Conservation (phyloP, 805 yeast species). For the Candida sakaeoensis region DNA sequence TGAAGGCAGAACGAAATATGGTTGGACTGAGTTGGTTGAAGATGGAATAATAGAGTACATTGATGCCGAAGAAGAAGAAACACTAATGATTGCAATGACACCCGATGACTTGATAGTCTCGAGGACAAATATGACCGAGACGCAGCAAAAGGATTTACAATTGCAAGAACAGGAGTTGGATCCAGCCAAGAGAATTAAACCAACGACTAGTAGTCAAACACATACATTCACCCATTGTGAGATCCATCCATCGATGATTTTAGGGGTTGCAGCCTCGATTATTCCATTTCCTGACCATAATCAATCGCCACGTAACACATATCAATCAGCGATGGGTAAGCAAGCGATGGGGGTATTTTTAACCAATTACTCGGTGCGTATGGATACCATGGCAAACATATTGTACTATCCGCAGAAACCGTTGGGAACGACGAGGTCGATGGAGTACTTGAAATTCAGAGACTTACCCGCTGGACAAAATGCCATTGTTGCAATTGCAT, state of each 20-base stretch:
- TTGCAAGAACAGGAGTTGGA: conserved; percentile 49
- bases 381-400: conserved; percentile 99
- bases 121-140: conserved; percentile 39
- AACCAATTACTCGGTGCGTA: conserved; percentile 92
- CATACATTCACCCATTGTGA: conserved; percentile 97
- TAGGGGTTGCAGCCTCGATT: conserved; percentile 97
- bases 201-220: conserved; percentile 48
- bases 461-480: conserved; percentile 99
- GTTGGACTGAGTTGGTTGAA: conserved; percentile 80
- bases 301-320: conserved; percentile 98
- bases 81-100: conserved; percentile 97
- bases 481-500: conserved; percentile 96
- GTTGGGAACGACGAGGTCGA: conserved; percentile 93
- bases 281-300: conserved; percentile 99
- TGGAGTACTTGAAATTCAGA: conserved; percentile 96
- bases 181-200: conserved; percentile 84
- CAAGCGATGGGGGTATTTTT: conserved; percentile 99
- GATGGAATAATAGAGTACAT: conserved; percentile 93
- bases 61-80: conserved; percentile 99
- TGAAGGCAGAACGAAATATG: conserved; percentile 53
- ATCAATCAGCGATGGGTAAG: conserved; percentile 99
- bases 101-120: conserved; percentile 89
- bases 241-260: conserved; percentile 97
- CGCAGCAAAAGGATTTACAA: conserved; percentile 35
- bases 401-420: conserved; percentile 98